phyloP scores from a whole-genome alignment of 106 monocot genomes.

The Apostasia ramifera region DNA sequence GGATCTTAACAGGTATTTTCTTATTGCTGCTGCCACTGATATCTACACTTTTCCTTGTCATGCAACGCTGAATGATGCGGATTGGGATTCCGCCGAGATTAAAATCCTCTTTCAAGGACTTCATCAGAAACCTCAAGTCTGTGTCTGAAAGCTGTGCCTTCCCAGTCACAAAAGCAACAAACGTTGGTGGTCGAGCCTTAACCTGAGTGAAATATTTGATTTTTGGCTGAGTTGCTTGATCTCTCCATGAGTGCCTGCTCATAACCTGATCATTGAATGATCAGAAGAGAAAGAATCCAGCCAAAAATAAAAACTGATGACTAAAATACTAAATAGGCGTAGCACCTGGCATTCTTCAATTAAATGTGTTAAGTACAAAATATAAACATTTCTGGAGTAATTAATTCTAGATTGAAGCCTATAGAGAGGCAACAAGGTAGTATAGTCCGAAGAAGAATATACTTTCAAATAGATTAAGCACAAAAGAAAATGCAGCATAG shows the following conservation, averaged over 20 bases:
- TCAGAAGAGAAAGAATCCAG: not conserved
- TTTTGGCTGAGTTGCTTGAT: conserved; percentile 68
- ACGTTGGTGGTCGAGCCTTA: conserved; percentile 93
- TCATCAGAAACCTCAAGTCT: conserved; percentile 72
- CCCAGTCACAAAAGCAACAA: conserved; percentile 83
- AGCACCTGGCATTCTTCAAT: not conserved
- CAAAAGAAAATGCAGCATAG: too few relatives aligned
- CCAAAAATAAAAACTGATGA: not conserved
- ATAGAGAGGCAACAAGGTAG: too few relatives aligned
- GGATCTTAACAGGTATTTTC: conserved; percentile 9
- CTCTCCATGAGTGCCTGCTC: conserved; percentile 99
- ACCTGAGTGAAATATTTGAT: conserved; percentile 97
- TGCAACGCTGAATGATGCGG: conserved; percentile 62
- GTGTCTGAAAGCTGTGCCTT: conserved; percentile 68
- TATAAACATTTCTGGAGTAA: not conserved
- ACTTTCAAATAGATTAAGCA: too few relatives aligned
- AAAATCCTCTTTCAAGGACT: conserved; percentile 90
- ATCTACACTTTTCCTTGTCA: conserved; percentile 29
- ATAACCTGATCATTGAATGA: conserved; percentile 50
- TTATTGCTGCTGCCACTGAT: not conserved
- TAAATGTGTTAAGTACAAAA: not conserved
- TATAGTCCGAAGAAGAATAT: too few relatives aligned
- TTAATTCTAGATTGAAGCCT: too few relatives aligned
- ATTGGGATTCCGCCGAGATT: conserved; percentile 86
- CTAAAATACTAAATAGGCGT: not conserved